phyloP scores from a whole-genome alignment of 306 rosid species.

The Vigna mungo region DNA sequence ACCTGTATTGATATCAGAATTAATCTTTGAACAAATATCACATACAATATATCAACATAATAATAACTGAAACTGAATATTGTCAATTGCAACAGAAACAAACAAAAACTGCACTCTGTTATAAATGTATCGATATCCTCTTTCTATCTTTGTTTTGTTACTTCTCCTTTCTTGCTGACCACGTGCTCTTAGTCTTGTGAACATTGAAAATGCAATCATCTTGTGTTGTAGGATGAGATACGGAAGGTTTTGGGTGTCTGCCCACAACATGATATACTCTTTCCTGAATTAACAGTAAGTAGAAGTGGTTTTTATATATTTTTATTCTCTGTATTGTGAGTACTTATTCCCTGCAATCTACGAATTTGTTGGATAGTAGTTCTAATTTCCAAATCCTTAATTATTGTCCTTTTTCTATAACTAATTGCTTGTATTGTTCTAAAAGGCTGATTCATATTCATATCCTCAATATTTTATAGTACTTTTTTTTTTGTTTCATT shows the following conservation, averaged over 20 bases:
- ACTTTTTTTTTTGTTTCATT: constrained; percentile 30
- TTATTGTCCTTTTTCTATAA: constrained; percentile 11
- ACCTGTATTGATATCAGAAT: background rate
- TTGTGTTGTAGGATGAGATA: constrained; percentile 82
- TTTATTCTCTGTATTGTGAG: constrained; percentile 33
- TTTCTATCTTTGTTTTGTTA: background rate
- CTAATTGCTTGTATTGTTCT: constrained; percentile 11
- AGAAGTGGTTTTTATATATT: constrained; percentile 29
- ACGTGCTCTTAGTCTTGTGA: constrained; percentile 29
- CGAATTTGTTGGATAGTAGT: constrained; percentile 37
- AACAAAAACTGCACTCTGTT: background rate
- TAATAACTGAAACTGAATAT: background rate
- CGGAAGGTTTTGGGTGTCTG: constrained; percentile 95
- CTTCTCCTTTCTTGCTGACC: constrained; percentile 22
- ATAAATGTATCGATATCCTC: background rate
- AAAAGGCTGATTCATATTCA: constrained; percentile 8
- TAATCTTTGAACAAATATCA: background rate
- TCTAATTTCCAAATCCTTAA: constrained; percentile 28
- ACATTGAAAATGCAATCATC: constrained; percentile 37
- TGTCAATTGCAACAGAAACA: background rate
- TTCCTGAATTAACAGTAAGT: constrained; percentile 91
- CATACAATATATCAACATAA: background rate
- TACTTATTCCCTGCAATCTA: constrained; percentile 27
- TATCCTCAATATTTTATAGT: background rate
- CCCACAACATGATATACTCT: constrained; percentile 94